Percentiles rank a stretch among this genome's conserved stretches.
phyloP scores from a whole-genome alignment of 371 early-diverging fungal species.

The Capillidium rhysosporum region DNA sequence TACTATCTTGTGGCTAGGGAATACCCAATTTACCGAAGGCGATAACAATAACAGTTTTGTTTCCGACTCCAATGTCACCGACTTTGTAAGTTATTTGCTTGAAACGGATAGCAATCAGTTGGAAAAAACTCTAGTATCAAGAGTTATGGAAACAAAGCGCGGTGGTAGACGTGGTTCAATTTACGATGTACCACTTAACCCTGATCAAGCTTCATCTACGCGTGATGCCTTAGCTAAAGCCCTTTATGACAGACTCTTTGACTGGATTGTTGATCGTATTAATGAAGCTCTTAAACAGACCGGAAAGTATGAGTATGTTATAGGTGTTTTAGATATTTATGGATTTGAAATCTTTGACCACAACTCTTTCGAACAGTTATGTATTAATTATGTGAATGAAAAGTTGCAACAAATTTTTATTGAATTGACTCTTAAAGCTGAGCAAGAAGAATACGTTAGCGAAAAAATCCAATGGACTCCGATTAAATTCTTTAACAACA shows the following conservation, averaged over 20 bases:
- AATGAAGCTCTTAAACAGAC: constrained; percentile 52
- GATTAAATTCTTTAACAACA: constrained; percentile 98
- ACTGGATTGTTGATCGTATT: constrained; percentile 76
- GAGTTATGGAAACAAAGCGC: constrained; percentile 52
- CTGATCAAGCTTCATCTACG: constrained; percentile 51
- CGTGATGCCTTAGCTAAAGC: constrained; percentile 77
- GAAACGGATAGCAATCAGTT: constrained; percentile 39
- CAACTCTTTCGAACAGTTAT: constrained; percentile 99
- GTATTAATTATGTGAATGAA: constrained; percentile 99
- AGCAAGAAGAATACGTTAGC: constrained; percentile 94
- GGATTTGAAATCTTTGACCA: constrained; percentile 91
- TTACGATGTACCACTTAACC: constrained; percentile 62
- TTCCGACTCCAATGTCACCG: constrained; percentile 41
- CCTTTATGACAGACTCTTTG: constrained; percentile 65
- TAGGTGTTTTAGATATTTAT: constrained; percentile 94
- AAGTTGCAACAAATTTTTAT: constrained; percentile 99
- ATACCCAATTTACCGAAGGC: constrained; percentile 48
- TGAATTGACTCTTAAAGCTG: constrained; percentile 89
- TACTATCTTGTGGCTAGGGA: constrained; percentile 67
- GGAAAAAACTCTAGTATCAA: constrained; percentile 16
- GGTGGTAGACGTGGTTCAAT: constrained; percentile 61
- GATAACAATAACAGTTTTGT: constrained; percentile 37
- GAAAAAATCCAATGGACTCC: constrained; percentile 98
- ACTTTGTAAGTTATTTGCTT: constrained; percentile 58
- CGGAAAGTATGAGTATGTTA: constrained; percentile 38